These are phyloP conservation scores for Picea engelmannii DNA, from an alignment of 83 land plant species.

Conservation along the genomic window DNA sequence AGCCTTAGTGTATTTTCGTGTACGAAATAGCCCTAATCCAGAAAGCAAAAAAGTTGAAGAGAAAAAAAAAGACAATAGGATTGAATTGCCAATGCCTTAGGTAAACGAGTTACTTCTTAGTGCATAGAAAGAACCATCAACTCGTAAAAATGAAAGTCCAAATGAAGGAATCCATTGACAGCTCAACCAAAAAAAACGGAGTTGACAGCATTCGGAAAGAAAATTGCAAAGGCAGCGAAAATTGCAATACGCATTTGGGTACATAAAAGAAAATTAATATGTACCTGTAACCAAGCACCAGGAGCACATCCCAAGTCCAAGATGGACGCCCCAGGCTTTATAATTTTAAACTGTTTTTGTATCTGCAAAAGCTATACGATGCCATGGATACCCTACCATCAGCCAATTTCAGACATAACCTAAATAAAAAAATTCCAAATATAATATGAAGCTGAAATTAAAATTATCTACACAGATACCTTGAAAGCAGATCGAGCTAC, in stretches of 20 bases:
- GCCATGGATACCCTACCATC: neutral
- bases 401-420: neutral
- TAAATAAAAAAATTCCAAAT: neutral
- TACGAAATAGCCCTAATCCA: neutral
- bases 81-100: no score
- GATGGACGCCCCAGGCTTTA: constrained; percentile 81
- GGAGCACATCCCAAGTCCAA: constrained; percentile 98
- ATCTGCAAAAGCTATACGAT: constrained; percentile 79
- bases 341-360: constrained; percentile 77
- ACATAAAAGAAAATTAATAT: neutral
- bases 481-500: constrained; percentile 96
- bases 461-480: constrained; percentile 30
- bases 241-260: neutral
- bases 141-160: neutral
- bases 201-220: neutral
- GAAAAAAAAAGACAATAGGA: no score
- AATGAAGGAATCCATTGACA: no score
- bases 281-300: constrained; percentile 97
- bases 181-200: no score
- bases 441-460: neutral
- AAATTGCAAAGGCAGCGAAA: neutral
- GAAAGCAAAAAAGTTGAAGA: no score
- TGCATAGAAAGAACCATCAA: neutral
- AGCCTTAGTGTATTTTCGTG: neutral
- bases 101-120: neutral